phyloP scores from a whole-genome alignment of 345 rosid species.

The Sisymbrium irio region DNA sequence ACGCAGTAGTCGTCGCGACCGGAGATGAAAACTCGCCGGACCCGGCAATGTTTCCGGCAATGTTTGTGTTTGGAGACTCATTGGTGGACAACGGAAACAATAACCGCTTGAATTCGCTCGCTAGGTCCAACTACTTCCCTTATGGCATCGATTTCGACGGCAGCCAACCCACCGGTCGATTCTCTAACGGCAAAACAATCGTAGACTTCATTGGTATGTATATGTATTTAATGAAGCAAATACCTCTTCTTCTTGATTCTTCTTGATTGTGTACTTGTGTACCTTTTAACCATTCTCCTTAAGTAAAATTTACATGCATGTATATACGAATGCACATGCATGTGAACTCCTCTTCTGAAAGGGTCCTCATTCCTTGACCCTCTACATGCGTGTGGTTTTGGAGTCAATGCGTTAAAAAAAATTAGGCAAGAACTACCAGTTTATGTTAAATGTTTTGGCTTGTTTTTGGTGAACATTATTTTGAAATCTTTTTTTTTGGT shows the following conservation, averaged over 20 bases:
- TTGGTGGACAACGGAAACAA: constrained; percentile 74
- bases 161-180: constrained; percentile 67
- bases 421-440: too few relatives aligned
- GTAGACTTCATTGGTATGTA: constrained; percentile 57
- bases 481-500: not conserved
- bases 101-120: constrained; percentile 53
- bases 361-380: not conserved
- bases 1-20: not conserved
- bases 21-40: constrained; percentile 16
- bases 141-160: constrained; percentile 71
- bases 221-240: too few relatives aligned
- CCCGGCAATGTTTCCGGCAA: constrained; percentile 46
- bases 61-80: constrained; percentile 88
- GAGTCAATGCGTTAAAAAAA: too few relatives aligned
- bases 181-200: constrained; percentile 74
- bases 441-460: not conserved
- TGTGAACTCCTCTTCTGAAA: not conserved
- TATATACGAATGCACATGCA: not conserved
- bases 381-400: constrained; percentile 7
- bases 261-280: too few relatives aligned
- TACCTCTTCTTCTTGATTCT: too few relatives aligned
- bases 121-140: constrained; percentile 72
- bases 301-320: not conserved
- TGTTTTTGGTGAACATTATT: not conserved
- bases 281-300: too few relatives aligned